Base-by-base conservation (phyloP, 768 basidiomycete genomes). In the Tulasnella sp. region DNA sequence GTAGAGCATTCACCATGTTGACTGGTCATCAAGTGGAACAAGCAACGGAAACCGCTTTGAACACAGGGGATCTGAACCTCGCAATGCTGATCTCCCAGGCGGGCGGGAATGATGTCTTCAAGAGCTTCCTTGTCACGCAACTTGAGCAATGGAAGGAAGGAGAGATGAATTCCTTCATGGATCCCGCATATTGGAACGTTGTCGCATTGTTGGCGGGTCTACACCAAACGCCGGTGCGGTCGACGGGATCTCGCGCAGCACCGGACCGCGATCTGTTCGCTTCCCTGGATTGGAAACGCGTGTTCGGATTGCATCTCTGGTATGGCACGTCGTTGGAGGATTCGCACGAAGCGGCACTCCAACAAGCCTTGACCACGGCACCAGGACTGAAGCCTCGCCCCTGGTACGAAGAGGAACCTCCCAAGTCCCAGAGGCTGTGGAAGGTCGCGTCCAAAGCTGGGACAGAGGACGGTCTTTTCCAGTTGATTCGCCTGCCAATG, bases 241-340 rank as follows among this genome's bases (percentile, higher is more conserved):
- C 77, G 75, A 67, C 85, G 36, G 74, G 85, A 85, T 2, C 82
- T 82, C 34, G 86, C 85, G 19, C 83, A 84, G 75, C 86, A 85
- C 62, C 84, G 83, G 77, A 67, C 41, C 78, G 82, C 14, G 88
- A 89, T 71, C 77, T 92, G 34, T 82, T 86, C 71, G 82, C 97
- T 5, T 83, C 87, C 0, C 80, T 98, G 69, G 95, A 97, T 78
- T 99, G 97, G 97, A 95, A 94, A 79, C 87, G 94, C 22, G 89
- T 89, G 0, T 92, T 98, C 78, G 97, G 93, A 2, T 81, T 98
- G 59, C 89, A 89, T 74, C 81, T 98, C 37, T 99, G 97, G 97
- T 98, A 89, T 78, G 88, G 88, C 0, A 84, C 89, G 52, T 84
- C 87, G 6, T 77, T 81, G 65, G 80, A 79, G 39, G 84, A 89